Conservation (phyloP, 2,329 filamentous ascomycete species). For the Talaromyces islandicus region DNA sequence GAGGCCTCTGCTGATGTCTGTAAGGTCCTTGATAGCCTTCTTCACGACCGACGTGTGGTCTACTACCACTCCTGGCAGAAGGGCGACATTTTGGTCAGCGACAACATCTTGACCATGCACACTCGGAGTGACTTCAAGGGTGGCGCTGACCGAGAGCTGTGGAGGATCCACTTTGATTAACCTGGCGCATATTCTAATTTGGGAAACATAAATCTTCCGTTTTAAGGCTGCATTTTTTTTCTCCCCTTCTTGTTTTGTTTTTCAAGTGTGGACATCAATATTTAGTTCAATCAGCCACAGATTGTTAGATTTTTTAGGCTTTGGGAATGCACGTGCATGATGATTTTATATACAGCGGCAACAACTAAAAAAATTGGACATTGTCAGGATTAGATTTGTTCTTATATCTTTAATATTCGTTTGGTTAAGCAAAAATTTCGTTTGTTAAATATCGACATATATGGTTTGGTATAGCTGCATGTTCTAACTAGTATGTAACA, state of each 20-base stretch:
- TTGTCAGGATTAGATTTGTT: not conserved
- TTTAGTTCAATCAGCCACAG: not conserved
- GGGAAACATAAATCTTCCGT: not conserved
- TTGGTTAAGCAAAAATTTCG: too few relatives aligned
- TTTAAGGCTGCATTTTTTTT: not conserved
- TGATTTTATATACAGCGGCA: not conserved
- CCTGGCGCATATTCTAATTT: not conserved
- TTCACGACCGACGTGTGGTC: slow-evolving; percentile 48
- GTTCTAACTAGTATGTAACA: too few relatives aligned
- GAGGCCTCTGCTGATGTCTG: not conserved
- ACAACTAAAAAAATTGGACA: not conserved
- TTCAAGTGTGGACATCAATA: not conserved
- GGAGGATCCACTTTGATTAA: slow-evolving; percentile 9
- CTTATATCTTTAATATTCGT: too few relatives aligned
- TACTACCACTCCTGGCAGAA: slow-evolving; percentile 50
- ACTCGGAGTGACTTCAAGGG: slow-evolving; percentile 4
- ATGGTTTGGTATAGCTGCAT: too few relatives aligned
- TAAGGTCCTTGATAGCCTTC: slow-evolving; percentile 34
- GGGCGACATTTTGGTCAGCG: slow-evolving; percentile 50
- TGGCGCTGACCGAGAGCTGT: slow-evolving; percentile 1
- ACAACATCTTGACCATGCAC: slow-evolving; percentile 32
- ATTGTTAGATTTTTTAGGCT: not conserved
- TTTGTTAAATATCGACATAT: too few relatives aligned
- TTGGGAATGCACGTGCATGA: not conserved
- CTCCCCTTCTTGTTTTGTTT: too few relatives aligned